These are phyloP conservation scores for Balamuthia mandrillaris DNA, from an alignment of 208 protist genomes.

Conservation along the genomic window DNA sequence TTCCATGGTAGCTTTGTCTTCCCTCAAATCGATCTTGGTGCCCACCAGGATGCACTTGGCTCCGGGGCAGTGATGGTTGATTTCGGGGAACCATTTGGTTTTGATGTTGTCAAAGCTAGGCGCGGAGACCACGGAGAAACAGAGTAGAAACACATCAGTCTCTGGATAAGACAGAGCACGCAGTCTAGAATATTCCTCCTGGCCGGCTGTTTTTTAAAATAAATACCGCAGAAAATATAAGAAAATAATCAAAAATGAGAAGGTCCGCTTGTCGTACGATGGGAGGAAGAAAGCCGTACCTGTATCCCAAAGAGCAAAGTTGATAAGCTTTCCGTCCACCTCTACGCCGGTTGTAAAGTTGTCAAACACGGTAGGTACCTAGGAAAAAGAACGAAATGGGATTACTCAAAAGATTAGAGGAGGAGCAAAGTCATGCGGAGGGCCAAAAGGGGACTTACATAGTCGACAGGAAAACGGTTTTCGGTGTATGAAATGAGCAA, in stretches of 20 bases:
- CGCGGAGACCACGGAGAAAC: constrained; percentile 66
- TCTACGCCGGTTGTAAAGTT: constrained; percentile 77
- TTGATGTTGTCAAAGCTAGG: constrained; percentile 45
- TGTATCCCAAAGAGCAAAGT: constrained; percentile 62
- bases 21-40: constrained; percentile 66
- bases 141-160: constrained; percentile 66
- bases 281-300: constrained; percentile 64
- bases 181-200: constrained; percentile 82
- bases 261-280: not conserved
- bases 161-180: constrained; percentile 72
- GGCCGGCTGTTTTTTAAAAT: constrained; percentile 75
- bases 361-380: constrained; percentile 80
- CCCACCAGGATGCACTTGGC: constrained; percentile 61
- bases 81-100: constrained; percentile 50
- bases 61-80: constrained; percentile 51
- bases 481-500: constrained; percentile 37
- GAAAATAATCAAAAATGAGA: not conserved
- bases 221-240: not conserved
- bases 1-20: constrained; percentile 49
- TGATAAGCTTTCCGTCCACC: constrained; percentile 63
- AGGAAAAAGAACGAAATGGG: not conserved
- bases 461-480: constrained; percentile 37
- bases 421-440: not conserved
- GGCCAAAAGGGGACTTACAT: not conserved
- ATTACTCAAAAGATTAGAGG: not conserved